These are phyloP conservation scores for Solanum chacoense DNA, from an alignment of 305 asterid genomes.

Conservation along the genomic window DNA sequence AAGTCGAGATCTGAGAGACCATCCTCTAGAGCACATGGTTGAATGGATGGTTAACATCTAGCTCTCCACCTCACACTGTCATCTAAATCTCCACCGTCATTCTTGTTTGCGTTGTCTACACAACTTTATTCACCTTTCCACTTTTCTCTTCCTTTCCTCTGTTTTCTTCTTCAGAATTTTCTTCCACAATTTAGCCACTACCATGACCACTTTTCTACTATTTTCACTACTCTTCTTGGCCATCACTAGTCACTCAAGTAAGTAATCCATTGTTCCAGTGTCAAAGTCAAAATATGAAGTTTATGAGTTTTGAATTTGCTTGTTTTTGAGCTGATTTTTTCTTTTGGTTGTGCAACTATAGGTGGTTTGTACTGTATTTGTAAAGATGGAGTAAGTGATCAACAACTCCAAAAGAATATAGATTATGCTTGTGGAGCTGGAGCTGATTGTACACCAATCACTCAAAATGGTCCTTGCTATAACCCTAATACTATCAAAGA, in stretches of 20 bases:
- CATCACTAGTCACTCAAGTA: conserved; percentile 45
- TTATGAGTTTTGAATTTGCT: background rate
- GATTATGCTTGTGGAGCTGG: conserved; percentile 75
- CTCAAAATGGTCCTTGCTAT: conserved; percentile 48
- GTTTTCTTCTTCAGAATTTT: background rate
- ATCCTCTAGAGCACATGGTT: background rate
- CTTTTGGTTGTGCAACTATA: background rate
- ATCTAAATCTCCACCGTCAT: background rate
- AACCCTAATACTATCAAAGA: conserved; percentile 55
- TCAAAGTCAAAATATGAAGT: background rate
- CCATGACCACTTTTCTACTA: conserved; percentile 36
- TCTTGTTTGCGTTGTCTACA: conserved; percentile 1
- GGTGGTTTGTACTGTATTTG: conserved; percentile 56
- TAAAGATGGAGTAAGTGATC: conserved; percentile 26
- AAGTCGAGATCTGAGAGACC: accelerated
- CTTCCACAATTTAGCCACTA: conserved; percentile 2
- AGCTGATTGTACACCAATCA: conserved; percentile 54
- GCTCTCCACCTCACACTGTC: background rate
- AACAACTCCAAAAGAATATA: conserved; percentile 46
- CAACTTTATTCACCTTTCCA: background rate
- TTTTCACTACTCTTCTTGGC: conserved; percentile 32
- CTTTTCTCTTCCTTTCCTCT: background rate
- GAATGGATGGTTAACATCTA: background rate
- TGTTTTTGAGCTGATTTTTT: background rate
- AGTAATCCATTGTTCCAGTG: background rate